Percentiles rank a stretch among this genome's conserved stretches.
Evolutionary conservation across 1,284 basidiomycete genomes (phyloP).

Genomic region (Boletus mariae): DNA sequence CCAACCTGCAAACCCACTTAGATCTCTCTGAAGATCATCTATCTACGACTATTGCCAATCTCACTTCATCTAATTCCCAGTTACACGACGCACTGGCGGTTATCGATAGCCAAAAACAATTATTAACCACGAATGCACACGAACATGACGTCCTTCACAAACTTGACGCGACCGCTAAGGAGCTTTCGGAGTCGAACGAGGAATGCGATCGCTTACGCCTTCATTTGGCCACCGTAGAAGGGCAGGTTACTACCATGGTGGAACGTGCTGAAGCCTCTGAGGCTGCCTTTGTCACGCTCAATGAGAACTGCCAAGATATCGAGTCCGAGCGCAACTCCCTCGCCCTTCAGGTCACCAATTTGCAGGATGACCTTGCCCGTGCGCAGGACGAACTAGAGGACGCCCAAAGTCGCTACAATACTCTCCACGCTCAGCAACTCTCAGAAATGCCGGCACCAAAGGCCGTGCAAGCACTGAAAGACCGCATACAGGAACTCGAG

Average conservation of each 20-base stretch:
- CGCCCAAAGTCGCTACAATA: constrained; percentile 54
- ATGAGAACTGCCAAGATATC: constrained; percentile 44
- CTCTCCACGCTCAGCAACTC: constrained; percentile 60
- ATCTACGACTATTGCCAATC: constrained; percentile 11
- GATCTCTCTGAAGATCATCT: constrained; percentile 26
- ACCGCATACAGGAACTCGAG: constrained; percentile 65
- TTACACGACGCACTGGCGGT: constrained; percentile 17
- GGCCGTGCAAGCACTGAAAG: constrained; percentile 50
- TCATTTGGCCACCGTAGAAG: constrained; percentile 23
- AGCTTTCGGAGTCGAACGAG: constrained; percentile 21
- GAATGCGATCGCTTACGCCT: constrained; percentile 15
- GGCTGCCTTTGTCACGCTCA: constrained; percentile 37
- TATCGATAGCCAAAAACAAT: constrained; percentile 15
- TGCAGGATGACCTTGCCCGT: constrained; percentile 52
- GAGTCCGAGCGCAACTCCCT: constrained; percentile 64
- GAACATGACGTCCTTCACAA: constrained; percentile 14
- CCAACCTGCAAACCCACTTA: constrained; percentile 31
- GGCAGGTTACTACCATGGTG: constrained; percentile 32
- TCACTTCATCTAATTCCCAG: constrained; percentile 12
- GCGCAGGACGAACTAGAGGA: constrained; percentile 51
- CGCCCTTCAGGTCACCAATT: constrained; percentile 54
- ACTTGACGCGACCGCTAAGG: constrained; percentile 13
- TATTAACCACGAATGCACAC: constrained; percentile 1
- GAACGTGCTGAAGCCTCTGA: constrained; percentile 33
- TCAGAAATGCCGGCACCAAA: constrained; percentile 55